Evolutionary conservation across 495 filamentous ascomycete species (phyloP), one percentile per base, ranked within the genome.

Genomic region (Aspergillus leporis): DNA sequence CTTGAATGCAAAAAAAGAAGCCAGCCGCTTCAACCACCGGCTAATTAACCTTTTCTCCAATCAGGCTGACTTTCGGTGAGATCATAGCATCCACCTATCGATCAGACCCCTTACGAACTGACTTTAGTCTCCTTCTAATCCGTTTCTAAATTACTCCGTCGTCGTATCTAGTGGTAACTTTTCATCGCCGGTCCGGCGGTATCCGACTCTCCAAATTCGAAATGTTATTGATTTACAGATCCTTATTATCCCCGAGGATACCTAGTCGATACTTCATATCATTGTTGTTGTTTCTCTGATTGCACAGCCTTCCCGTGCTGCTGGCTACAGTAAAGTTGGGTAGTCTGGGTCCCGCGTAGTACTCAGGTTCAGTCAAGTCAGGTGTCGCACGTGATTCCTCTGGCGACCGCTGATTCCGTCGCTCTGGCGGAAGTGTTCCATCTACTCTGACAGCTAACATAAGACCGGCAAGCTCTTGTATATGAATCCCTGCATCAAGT

Each of bases 1-100:
- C 16, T 19, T 43, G 3, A 47, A 41, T n/a, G 8, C 21, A 38
- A 40, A 14, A 38, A 53, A 22, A 38, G 31, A 41, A 21, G 32
- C 28, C 32, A 49, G 52, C 58, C 58, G 58, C 58, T 55, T 51
- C 55, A 43, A 60, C 59, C 59, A 8, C 51, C 51, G 51, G 51
- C 55, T 51, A 62, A 62, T 51, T 55, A 25, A 31, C 6, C 3
- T 12, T 23, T 30, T 21, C 23, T 23, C 59, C 59, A 61, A 61
- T 61, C 9, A 46, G 16, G 38, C 3, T 30, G 16, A 22, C 6
- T 14, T 19, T 38, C 19, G 57, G 59, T 61, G 61, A 61, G 61
- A 61, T 66, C 61, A 66, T 63, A 54, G 50, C 32, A 23, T 53
- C 50, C 34, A 25, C 40, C 41, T 5, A 31, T 28, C 34, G 55